These are phyloP conservation scores for Boletellus ananiceps DNA, from an alignment of 768 basidiomycete genomes.

Conservation along the genomic window DNA sequence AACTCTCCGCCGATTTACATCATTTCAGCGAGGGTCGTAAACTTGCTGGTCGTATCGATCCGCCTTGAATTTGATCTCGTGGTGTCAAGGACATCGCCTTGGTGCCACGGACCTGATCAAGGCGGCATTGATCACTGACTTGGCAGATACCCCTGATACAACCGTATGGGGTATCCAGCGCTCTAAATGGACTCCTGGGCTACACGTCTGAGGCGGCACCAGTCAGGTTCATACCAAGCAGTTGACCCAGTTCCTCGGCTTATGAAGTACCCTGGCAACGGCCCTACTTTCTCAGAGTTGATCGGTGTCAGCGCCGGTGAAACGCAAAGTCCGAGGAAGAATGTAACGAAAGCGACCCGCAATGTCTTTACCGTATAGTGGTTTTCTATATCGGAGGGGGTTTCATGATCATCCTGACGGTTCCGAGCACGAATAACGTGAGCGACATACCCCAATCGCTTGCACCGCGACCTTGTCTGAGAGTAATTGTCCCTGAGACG, in stretches of 20 bases:
- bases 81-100: conserved; percentile 44
- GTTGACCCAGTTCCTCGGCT: conserved; percentile 31
- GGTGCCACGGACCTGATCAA: conserved; percentile 33
- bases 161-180: conserved; percentile 43
- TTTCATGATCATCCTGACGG: conserved; percentile 40
- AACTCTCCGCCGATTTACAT: conserved; percentile 51
- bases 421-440: conserved; percentile 36
- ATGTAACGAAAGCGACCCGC: conserved; percentile 39
- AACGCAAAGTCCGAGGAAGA: conserved; percentile 42
- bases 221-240: conserved; percentile 33
- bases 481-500: conserved; percentile 15
- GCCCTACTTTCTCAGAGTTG: conserved; percentile 36
- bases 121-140: conserved; percentile 47
- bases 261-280: conserved; percentile 30
- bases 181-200: conserved; percentile 17
- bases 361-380: conserved; percentile 37
- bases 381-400: conserved; percentile 31
- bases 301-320: conserved; percentile 31
- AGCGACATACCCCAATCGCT: conserved; percentile 14
- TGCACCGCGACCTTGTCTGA: conserved; percentile 4
- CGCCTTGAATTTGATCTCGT: conserved; percentile 56
- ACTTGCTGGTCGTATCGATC: conserved; percentile 24
- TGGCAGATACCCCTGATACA: conserved; percentile 45
- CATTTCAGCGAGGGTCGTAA: conserved; percentile 40
- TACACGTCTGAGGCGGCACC: conserved; percentile 11